These are phyloP conservation scores for Tylopilus intermedius DNA, from an alignment of 768 basidiomycete species.

Conservation along the genomic window DNA sequence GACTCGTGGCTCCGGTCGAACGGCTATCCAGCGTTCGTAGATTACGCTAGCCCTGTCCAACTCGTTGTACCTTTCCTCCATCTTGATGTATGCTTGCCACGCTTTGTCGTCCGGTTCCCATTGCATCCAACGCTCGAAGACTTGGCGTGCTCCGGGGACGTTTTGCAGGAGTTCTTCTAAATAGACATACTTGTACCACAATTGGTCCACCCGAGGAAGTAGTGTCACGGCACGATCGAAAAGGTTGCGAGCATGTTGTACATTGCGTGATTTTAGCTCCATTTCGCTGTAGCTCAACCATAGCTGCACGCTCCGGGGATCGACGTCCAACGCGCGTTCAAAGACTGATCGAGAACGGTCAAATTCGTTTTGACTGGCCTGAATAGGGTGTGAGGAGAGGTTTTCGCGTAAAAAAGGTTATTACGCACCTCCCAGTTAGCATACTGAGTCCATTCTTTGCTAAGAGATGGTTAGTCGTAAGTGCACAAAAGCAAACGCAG, in stretches of 20 bases:
- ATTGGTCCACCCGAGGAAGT: slow-evolving; percentile 90
- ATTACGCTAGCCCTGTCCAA: slow-evolving; percentile 86
- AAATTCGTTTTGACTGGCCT: slow-evolving; percentile 96
- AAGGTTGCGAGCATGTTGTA: slow-evolving; percentile 93
- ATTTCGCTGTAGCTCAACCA: slow-evolving; percentile 96
- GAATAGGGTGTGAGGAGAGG: slow-evolving; percentile 5
- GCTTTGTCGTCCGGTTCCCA: slow-evolving; percentile 99
- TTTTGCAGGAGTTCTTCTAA: slow-evolving; percentile 96
- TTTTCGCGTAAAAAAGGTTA: neutral
- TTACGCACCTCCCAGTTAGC: slow-evolving; percentile 74
- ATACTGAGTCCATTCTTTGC: slow-evolving; percentile 85
- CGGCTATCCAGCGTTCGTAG: slow-evolving; percentile 86
- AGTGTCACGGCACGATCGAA: slow-evolving; percentile 97
- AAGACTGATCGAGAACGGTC: slow-evolving; percentile 92
- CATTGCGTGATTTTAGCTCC: slow-evolving; percentile 97
- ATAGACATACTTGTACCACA: slow-evolving; percentile 99
- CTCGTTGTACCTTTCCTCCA: slow-evolving; percentile 92
- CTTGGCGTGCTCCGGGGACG: slow-evolving; percentile 91
- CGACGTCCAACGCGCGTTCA: slow-evolving; percentile 95
- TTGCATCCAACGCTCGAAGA: slow-evolving; percentile 99
- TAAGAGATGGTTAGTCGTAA: slow-evolving; percentile 24
- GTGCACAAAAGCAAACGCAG: neutral
- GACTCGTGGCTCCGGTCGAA: slow-evolving; percentile 71
- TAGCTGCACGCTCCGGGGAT: slow-evolving; percentile 81
- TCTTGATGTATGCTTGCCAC: slow-evolving; percentile 99